phyloP scores from a whole-genome alignment of 371 early-diverging fungal genomes.

The Rhizopus microsporus region DNA sequence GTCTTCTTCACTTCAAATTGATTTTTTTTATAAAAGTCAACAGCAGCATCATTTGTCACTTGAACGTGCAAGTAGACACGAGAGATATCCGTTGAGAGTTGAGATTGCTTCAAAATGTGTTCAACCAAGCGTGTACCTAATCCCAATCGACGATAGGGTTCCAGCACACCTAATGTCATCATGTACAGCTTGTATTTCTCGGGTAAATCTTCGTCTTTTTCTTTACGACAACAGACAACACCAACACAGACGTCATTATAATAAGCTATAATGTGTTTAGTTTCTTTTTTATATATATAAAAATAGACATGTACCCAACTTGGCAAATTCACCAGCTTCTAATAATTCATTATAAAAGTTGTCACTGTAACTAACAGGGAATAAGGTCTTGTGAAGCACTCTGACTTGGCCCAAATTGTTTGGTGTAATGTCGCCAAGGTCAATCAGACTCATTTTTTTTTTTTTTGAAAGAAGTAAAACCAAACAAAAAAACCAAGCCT shows the following conservation, averaged over 20 bases:
- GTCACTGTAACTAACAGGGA: slow-evolving; percentile 85
- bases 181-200: slow-evolving; percentile 69
- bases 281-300: neutral
- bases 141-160: slow-evolving; percentile 81
- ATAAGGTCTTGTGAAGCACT: slow-evolving; percentile 76
- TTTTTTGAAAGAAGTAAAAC: too few species aligned
- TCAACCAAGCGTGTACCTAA: slow-evolving; percentile 68
- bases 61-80: slow-evolving; percentile 91
- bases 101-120: slow-evolving; percentile 62
- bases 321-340: slow-evolving; percentile 70
- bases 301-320: slow-evolving; percentile 56
- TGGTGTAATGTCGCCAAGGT: slow-evolving; percentile 66
- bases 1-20: slow-evolving; percentile 72
- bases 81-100: slow-evolving; percentile 41
- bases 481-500: neutral
- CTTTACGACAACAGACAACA: slow-evolving; percentile 85
- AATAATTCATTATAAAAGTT: slow-evolving; percentile 81
- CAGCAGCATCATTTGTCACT: slow-evolving; percentile 79
- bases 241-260: slow-evolving; percentile 79
- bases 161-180: slow-evolving; percentile 94
- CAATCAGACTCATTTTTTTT: slow-evolving; percentile 1
- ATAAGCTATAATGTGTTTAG: slow-evolving; percentile 56
- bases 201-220: slow-evolving; percentile 42
- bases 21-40: slow-evolving; percentile 84
- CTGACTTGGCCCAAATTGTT: slow-evolving; percentile 75